Base-by-base conservation (phyloP, 2,329 filamentous ascomycete genomes). In the Claviceps fusiformis region DNA sequence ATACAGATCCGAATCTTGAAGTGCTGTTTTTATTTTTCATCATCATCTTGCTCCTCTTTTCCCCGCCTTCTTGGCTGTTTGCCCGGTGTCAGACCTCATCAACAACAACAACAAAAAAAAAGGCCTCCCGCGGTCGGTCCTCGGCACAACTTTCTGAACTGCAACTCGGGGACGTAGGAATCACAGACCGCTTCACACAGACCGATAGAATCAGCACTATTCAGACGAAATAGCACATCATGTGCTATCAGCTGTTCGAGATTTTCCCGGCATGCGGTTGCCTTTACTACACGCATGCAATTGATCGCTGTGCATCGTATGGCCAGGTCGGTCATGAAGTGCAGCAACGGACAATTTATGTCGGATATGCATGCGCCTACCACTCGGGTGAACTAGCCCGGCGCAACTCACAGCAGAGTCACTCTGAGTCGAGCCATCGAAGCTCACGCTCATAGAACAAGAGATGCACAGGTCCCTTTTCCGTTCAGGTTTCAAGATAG, bases 231-330 rank as follows among this genome's bases (percentile, higher is more conserved):
- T 6, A 33, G 53, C 68, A 76, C 1, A 43, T 61, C 58, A 95
- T 95, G 90, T 95, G 90, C 67, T 91, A 89, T 66, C 87, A 91
- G 72, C 73, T 95, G 59, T 76, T 92, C 63, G 90, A 95, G 70
- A 79, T 88, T 57, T 95, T 90, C 75, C 84, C 89, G 55, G 87
- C 86, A 55, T 95, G 90, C 77, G 81, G 83, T 60, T 95, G 90
- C 72, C 78, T 92, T 62, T 95, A 95, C 76, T 89, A 92, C 75
- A 79, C 85, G 65, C 91, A 95, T 68, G 83, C 87, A 50, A 78
- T 95, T 63, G 90, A 95, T 65, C 86, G 87, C 58, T 95, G 90
- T 67, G 76, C 82, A 51, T 76, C 81, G 41, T 89, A 89, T 67
- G 87, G 86, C 58, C 83, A 86, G 57, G 80, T 81, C 52, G 85